Conservation (phyloP, 2,329 filamentous ascomycete genomes). For the Claviceps pusilla region DNA sequence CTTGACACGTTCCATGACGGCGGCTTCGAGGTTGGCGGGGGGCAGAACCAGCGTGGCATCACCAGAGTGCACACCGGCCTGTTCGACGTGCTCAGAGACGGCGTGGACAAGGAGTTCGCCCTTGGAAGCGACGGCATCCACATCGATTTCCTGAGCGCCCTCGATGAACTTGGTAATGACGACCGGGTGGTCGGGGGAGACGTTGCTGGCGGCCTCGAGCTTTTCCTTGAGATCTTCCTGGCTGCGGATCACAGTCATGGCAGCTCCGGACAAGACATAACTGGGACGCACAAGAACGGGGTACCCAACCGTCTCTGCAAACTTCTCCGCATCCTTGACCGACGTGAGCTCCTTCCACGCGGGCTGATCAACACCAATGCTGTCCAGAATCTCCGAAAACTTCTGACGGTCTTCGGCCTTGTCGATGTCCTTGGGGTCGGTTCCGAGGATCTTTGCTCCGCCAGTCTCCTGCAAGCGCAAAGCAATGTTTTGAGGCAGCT, state of each 20-base stretch:
- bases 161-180: slow-evolving; percentile 99
- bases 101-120: slow-evolving; percentile 84
- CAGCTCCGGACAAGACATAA: slow-evolving; percentile 92
- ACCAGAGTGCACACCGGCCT: slow-evolving; percentile 94
- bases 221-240: slow-evolving; percentile 87
- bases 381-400: slow-evolving; percentile 93
- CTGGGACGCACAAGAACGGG: slow-evolving; percentile 88
- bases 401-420: slow-evolving; percentile 97
- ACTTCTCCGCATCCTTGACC: slow-evolving; percentile 71
- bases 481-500: slow-evolving; percentile 94
- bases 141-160: slow-evolving; percentile 89
- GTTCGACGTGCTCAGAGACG: slow-evolving; percentile 89
- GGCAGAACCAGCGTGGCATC: slow-evolving; percentile 91
- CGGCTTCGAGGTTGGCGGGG: slow-evolving; percentile 61
- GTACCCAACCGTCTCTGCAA: slow-evolving; percentile 74
- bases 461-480: slow-evolving; percentile 84
- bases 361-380: slow-evolving; percentile 90
- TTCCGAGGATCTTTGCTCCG: slow-evolving; percentile 80
- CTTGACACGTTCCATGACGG: slow-evolving; percentile 75
- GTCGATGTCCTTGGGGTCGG: slow-evolving; percentile 87
- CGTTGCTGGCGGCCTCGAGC: slow-evolving; percentile 74
- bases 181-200: slow-evolving; percentile 92
- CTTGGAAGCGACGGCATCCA: slow-evolving; percentile 77
- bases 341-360: slow-evolving; percentile 96
- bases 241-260: slow-evolving; percentile 92